Evolutionary conservation across 2,329 filamentous ascomycete genomes (phyloP).

Genomic region (Fusarium buharicum): DNA sequence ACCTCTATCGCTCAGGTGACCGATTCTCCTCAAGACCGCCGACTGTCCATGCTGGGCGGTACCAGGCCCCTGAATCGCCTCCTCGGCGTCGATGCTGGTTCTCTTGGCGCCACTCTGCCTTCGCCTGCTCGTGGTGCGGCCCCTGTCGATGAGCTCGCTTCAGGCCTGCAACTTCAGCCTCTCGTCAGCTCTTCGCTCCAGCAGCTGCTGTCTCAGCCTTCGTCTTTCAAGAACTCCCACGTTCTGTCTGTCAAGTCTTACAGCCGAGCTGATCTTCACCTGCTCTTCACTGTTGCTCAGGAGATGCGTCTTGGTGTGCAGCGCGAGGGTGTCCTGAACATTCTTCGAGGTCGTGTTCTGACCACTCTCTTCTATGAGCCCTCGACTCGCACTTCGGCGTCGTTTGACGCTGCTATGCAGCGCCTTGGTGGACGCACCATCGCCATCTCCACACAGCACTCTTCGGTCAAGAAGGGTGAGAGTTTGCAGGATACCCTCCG

Average conservation of each 20-base stretch:
- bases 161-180: slow-evolving; percentile 60
- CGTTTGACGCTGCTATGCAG: slow-evolving; percentile 99
- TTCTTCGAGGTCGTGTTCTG: slow-evolving; percentile 86
- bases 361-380: slow-evolving; percentile 98
- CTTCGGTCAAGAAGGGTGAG: slow-evolving; percentile 94
- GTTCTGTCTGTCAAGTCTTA: slow-evolving; percentile 94
- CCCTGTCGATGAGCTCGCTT: slow-evolving; percentile 58
- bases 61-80: slow-evolving; percentile 48
- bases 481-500: slow-evolving; percentile 91
- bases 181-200: slow-evolving; percentile 70
- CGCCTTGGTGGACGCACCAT: slow-evolving; percentile 90
- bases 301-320: slow-evolving; percentile 98
- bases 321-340: slow-evolving; percentile 86
- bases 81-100: slow-evolving; percentile 43
- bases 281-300: slow-evolving; percentile 95
- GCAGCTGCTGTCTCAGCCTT: slow-evolving; percentile 77
- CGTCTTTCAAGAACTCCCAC: slow-evolving; percentile 88
- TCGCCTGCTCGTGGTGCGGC: slow-evolving; percentile 41
- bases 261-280: slow-evolving; percentile 84
- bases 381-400: slow-evolving; percentile 92
- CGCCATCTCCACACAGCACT: slow-evolving; percentile 81
- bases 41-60: slow-evolving; percentile 46
- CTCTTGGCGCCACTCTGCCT: slow-evolving; percentile 27
- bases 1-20: slow-evolving; percentile 51
- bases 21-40: slow-evolving; percentile 52